phyloP scores from a whole-genome alignment of 129 eudicot genomes.

The Centrapalus pauciflorus region DNA sequence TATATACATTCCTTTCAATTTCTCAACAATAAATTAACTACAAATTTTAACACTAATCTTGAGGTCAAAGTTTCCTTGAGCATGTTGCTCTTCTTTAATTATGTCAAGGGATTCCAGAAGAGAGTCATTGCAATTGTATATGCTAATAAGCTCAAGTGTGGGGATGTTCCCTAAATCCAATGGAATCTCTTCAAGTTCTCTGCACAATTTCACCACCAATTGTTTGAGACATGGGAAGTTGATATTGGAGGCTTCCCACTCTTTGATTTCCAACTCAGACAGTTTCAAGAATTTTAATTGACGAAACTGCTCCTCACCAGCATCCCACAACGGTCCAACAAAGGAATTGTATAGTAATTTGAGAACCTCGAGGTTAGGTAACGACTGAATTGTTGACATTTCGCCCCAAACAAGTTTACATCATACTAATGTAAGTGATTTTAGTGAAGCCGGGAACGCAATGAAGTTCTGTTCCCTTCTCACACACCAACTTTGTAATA shows the following conservation, averaged over 20 bases:
- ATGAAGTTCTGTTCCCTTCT: too few relatives aligned
- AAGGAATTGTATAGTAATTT: constrained; percentile 11
- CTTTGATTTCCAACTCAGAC: constrained; percentile 1
- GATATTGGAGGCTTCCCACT: too few relatives aligned
- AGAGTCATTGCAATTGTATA: too few relatives aligned
- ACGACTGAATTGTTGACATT: constrained; percentile 16
- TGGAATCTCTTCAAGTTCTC: constrained; percentile 23
- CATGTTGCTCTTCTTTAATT: constrained; percentile 8
- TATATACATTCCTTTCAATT: too few relatives aligned
- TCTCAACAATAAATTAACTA: too few relatives aligned
- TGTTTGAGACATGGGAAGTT: too few relatives aligned
- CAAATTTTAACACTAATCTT: too few relatives aligned
- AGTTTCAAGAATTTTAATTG: constrained; percentile 25
- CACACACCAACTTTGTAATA: too few relatives aligned
- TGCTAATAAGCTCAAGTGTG: too few relatives aligned
- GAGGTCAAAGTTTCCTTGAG: too few relatives aligned
- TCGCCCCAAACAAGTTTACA: constrained; percentile 16
- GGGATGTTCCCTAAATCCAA: constrained; percentile 8
- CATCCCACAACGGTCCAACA: constrained; percentile 23
- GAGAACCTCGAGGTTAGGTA: constrained; percentile 35
- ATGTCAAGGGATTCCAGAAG: constrained; percentile 21
- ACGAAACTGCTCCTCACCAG: constrained; percentile 23
- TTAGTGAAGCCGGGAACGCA: too few relatives aligned
- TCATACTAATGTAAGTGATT: constrained; percentile 19
- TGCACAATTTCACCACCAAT: constrained; percentile 5